These are phyloP conservation scores for Claviceps paspali DNA, from an alignment of 2,329 filamentous ascomycete species.

Conservation along the genomic window DNA sequence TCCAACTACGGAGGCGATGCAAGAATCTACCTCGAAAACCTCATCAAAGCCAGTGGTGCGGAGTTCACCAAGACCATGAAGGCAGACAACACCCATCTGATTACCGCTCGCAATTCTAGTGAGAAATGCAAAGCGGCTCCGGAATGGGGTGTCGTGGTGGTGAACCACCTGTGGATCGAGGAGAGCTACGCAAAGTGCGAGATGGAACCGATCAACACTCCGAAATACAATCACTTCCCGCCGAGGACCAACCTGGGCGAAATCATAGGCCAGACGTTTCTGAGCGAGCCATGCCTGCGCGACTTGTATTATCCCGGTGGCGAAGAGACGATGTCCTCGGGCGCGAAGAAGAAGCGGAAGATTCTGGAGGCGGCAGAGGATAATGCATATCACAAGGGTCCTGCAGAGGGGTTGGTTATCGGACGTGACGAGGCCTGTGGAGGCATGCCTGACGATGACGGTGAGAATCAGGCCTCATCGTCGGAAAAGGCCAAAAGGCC, in stretches of 20 bases:
- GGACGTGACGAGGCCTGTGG: conserved; percentile 26
- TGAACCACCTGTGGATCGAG: conserved; percentile 96
- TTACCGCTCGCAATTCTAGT: conserved; percentile 76
- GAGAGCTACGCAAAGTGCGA: conserved; percentile 89
- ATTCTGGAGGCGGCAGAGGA: conserved; percentile 34
- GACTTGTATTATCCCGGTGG: conserved; percentile 56
- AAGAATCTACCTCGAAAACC: conserved; percentile 80
- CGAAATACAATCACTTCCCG: conserved; percentile 76
- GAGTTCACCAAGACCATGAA: conserved; percentile 92
- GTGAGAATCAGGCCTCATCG: conserved; percentile 16
- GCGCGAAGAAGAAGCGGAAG: conserved; percentile 33
- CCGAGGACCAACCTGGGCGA: conserved; percentile 81
- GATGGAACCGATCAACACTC: conserved; percentile 53
- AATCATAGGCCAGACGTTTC: conserved; percentile 74
- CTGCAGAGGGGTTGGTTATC: conserved; percentile 31
- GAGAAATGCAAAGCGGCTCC: conserved; percentile 87
- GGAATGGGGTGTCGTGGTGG: conserved; percentile 80
- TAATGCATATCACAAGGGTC: conserved; percentile 31
- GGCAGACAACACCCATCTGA: conserved; percentile 85
- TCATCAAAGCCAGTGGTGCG: conserved; percentile 70
- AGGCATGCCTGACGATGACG: conserved; percentile 28
- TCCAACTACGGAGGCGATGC: conserved; percentile 96
- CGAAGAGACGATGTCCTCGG: conserved; percentile 26
- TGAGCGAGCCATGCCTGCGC: conserved; percentile 48
- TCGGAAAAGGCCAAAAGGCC: conserved; percentile 11